Percentiles rank a stretch among this genome's conserved stretches.
phyloP scores from a whole-genome alignment of 306 rosid genomes.

The Macrotyloma uniflorum region DNA sequence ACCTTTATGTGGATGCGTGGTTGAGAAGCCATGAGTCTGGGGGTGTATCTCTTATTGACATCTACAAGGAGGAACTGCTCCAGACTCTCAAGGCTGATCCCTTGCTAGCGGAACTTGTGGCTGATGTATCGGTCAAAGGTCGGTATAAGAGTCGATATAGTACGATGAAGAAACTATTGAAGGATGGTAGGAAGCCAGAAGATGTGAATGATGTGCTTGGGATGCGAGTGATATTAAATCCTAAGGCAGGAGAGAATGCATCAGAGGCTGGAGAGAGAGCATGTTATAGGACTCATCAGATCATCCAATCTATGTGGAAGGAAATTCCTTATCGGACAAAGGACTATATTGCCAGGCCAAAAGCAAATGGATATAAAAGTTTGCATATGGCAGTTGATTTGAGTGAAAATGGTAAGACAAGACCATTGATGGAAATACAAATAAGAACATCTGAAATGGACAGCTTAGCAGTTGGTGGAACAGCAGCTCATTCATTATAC shows the following conservation, averaged over 20 bases:
- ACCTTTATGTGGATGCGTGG: constrained; percentile 79
- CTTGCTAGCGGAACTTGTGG: constrained; percentile 52
- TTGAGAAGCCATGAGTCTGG: constrained; percentile 66
- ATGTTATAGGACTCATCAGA: constrained; percentile 68
- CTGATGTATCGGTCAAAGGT: constrained; percentile 62
- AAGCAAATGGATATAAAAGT: constrained; percentile 85
- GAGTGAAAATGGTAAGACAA: constrained; percentile 59
- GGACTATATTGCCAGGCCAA: constrained; percentile 86
- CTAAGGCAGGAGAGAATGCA: constrained; percentile 50
- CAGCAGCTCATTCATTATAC: constrained; percentile 93
- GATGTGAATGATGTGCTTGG: constrained; percentile 86
- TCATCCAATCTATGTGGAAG: constrained; percentile 73
- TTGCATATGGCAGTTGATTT: constrained; percentile 93
- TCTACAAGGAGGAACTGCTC: constrained; percentile 60
- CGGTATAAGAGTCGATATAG: constrained; percentile 89
- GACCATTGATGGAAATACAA: constrained; percentile 90
- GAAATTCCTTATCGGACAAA: constrained; percentile 78
- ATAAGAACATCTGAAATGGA: constrained; percentile 90
- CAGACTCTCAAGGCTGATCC: constrained; percentile 56
- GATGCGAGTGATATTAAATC: constrained; percentile 72
- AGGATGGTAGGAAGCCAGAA: constrained; percentile 85
- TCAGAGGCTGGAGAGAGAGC: constrained; percentile 69
- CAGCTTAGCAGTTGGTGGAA: constrained; percentile 73
- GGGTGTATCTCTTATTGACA: constrained; percentile 60
- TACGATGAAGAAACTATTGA: constrained; percentile 89